These are phyloP conservation scores for Nakaseomyces delphensis DNA, from an alignment of 1,139 yeast species.

Conservation along the genomic window DNA sequence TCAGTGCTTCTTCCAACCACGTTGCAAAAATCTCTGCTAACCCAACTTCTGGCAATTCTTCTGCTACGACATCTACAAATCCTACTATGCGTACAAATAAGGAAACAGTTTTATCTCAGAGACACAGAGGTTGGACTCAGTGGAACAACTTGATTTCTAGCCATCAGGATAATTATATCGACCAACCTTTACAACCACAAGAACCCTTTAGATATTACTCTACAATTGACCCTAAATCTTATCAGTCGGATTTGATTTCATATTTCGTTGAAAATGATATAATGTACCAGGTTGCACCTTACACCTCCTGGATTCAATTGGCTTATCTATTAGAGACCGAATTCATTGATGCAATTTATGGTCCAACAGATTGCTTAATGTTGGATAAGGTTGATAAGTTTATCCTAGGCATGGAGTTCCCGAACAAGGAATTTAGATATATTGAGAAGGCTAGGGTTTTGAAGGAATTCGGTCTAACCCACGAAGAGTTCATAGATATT, in stretches of 20 bases:
- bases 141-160: conserved; percentile 26
- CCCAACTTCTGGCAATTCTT: conserved; percentile 6
- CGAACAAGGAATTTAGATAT: conserved; percentile 50
- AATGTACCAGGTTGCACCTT: conserved; percentile 75
- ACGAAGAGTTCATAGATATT: conserved; percentile 65
- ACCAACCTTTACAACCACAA: conserved; percentile 30
- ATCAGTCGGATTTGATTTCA: conserved; percentile 48
- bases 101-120: conserved; percentile 23
- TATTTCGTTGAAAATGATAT: conserved; percentile 50
- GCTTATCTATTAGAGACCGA: conserved; percentile 51
- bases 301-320: conserved; percentile 72
- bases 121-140: conserved; percentile 33
- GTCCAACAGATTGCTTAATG: conserved; percentile 73
- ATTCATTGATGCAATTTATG: conserved; percentile 68
- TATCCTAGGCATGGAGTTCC: conserved; percentile 63
- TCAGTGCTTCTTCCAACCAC: conserved; percentile 20
- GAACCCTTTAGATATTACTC: conserved; percentile 32
- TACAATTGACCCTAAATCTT: conserved; percentile 34
- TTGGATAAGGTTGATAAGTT: conserved; percentile 57
- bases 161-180: conserved; percentile 31
- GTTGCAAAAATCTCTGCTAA: conserved; percentile 13
- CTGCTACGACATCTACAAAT: conserved; percentile 7
- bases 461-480: conserved; percentile 49
- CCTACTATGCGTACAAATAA: conserved; percentile 16
- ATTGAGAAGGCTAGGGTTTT: conserved; percentile 54